Conservation (phyloP, 1,284 basidiomycete species). For the Chiua sp. region DNA sequence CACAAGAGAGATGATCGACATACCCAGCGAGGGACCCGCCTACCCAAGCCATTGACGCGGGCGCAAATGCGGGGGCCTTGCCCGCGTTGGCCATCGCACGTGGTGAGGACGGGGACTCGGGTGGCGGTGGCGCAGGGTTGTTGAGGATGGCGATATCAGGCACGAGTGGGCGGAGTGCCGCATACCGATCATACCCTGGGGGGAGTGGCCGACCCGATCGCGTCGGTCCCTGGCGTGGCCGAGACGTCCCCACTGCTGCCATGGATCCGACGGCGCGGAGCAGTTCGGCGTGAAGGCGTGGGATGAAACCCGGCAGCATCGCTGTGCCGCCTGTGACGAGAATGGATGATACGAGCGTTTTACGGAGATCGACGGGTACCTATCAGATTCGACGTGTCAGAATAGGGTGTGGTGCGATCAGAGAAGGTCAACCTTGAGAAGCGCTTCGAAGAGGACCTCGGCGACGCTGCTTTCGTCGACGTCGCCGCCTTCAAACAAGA, state of each 20-base stretch:
- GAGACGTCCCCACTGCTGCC: conserved; percentile 19
- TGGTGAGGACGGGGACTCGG: conserved; percentile 29
- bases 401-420: not conserved
- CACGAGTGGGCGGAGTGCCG: conserved; percentile 68
- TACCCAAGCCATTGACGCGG: conserved; percentile 87
- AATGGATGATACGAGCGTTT: conserved; percentile 80
- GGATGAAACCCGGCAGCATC: conserved; percentile 92
- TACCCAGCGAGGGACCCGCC: conserved; percentile 92
- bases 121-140: conserved; percentile 66
- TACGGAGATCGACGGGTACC: conserved; percentile 90
- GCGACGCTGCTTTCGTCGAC: conserved; percentile 84
- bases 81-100: conserved; percentile 66
- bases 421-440: conserved; percentile 66
- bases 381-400: conserved; percentile 37
- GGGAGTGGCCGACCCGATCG: conserved; percentile 47
- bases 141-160: conserved; percentile 83
- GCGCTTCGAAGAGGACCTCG: conserved; percentile 77
- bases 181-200: conserved; percentile 74
- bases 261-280: conserved; percentile 58
- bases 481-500: conserved; percentile 91
- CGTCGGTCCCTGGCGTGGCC: conserved; percentile 39
- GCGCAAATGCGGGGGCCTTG: conserved; percentile 84
- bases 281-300: conserved; percentile 81
- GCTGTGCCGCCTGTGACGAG: conserved; percentile 89
- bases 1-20: conserved; percentile 32